Evolutionary conservation across 768 basidiomycete genomes (phyloP).

Genomic region (Tylopilus plumbeoviolaceoides): DNA sequence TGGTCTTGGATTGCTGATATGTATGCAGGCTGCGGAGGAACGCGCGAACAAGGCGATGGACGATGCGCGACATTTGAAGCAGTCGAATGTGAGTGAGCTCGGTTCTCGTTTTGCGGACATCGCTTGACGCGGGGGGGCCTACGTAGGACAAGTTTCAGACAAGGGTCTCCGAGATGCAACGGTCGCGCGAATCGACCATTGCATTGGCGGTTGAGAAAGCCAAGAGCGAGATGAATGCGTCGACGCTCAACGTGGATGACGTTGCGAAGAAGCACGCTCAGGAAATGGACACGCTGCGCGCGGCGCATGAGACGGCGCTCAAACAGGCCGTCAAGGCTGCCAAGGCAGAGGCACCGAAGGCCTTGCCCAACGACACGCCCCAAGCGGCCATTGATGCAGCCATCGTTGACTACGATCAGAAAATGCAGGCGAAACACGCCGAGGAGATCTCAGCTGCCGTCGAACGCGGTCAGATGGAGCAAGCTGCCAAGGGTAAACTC

Average conservation of each 20-base stretch:
- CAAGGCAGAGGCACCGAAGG: constrained; percentile 29
- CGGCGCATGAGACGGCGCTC: constrained; percentile 51
- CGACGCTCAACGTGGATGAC: constrained; percentile 34
- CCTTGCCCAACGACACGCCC: constrained; percentile 27
- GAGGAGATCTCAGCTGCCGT: constrained; percentile 62
- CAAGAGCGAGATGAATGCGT: constrained; percentile 40
- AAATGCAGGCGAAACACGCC: constrained; percentile 42
- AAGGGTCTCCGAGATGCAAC: constrained; percentile 50
- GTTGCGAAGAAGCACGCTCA: constrained; percentile 51
- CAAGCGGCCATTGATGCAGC: too few relatives aligned
- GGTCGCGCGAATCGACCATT: constrained; percentile 48
- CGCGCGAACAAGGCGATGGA: constrained; percentile 41
- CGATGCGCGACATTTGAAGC: constrained; percentile 40
- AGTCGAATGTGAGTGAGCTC: constrained; percentile 26
- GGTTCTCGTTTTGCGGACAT: background rate
- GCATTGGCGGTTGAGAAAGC: constrained; percentile 55
- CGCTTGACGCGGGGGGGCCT: background rate
- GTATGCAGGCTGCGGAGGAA: constrained; percentile 36
- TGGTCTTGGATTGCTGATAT: background rate
- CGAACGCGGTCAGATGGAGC: constrained; percentile 66
- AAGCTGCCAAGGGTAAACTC: constrained; percentile 54
- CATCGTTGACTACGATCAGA: constrained; percentile 45
- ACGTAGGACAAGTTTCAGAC: constrained; percentile 61
- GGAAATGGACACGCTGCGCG: constrained; percentile 54
- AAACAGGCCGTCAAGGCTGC: constrained; percentile 45